Conservation (phyloP, 208 protist species). For the Leishmania guyanensis region DNA sequence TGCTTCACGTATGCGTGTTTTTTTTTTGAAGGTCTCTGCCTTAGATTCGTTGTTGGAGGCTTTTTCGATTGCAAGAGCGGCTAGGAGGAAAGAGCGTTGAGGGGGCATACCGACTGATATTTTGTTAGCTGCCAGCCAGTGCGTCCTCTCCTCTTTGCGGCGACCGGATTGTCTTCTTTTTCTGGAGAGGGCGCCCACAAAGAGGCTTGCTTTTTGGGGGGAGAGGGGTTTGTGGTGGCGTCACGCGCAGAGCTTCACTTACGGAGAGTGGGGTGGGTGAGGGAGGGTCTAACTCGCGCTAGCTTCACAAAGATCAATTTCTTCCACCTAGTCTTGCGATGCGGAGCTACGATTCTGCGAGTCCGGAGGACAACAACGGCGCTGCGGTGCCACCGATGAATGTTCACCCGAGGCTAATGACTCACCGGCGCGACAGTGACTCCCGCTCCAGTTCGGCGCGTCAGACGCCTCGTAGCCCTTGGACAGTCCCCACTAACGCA, state of each 20-base stretch:
- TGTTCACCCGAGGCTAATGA: constrained; percentile 67
- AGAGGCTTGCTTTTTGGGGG: too few species aligned
- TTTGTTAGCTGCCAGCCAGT: neutral
- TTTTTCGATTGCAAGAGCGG: neutral
- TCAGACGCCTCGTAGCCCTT: constrained; percentile 8
- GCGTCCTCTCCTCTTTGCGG: neutral
- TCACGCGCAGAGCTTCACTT: too few species aligned
- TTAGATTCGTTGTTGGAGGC: neutral
- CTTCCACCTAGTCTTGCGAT: neutral
- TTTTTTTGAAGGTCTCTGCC: neutral
- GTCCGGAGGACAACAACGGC: neutral
- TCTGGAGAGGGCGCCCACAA: too few species aligned
- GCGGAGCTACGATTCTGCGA: constrained; percentile 13
- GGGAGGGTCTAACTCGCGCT: neutral
- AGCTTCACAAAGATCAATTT: neutral
- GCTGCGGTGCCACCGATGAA: neutral
- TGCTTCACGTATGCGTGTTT: neutral
- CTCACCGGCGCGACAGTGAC: constrained; percentile 29
- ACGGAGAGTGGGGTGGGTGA: too few species aligned
- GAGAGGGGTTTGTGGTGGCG: too few species aligned
- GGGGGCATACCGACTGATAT: neutral
- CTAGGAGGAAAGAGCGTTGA: neutral
- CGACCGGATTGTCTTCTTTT: neutral
- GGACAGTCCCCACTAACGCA: constrained; percentile 10
- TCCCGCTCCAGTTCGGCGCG: constrained; percentile 18